Evolutionary conservation across 2,329 filamentous ascomycete species (phyloP).

Genomic region (Arthroderma sp.): DNA sequence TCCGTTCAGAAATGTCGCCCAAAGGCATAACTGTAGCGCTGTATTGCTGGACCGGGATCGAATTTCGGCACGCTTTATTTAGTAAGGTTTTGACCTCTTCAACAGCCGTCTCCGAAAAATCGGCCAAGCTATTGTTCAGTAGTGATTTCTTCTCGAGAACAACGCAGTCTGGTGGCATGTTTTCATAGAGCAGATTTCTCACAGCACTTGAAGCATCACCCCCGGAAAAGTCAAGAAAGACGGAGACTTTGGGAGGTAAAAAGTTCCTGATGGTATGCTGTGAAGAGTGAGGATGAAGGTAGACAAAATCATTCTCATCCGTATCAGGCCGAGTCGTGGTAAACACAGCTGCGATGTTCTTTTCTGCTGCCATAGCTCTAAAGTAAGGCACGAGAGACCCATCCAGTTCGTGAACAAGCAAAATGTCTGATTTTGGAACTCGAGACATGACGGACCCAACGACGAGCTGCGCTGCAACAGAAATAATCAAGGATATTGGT

Average conservation of each 20-base stretch:
- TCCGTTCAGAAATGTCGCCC: no score
- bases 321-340: not conserved
- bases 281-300: not conserved
- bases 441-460: not conserved
- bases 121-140: no score
- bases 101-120: no score
- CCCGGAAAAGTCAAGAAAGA: not conserved
- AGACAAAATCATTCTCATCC: not conserved
- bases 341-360: not conserved
- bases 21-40: no score
- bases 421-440: not conserved
- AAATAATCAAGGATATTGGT: no score
- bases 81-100: no score
- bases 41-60: no score
- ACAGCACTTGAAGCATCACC: no score
- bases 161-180: no score
- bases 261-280: not conserved
- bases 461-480: not conserved
- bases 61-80: no score
- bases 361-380: not conserved
- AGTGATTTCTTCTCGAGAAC: no score
- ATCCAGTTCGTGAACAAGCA: not conserved
- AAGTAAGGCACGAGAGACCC: not conserved
- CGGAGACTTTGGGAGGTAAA: not conserved
- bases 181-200: no score